phyloP scores from a whole-genome alignment of 805 yeast species.

The Sugiyamaella marilandica region DNA sequence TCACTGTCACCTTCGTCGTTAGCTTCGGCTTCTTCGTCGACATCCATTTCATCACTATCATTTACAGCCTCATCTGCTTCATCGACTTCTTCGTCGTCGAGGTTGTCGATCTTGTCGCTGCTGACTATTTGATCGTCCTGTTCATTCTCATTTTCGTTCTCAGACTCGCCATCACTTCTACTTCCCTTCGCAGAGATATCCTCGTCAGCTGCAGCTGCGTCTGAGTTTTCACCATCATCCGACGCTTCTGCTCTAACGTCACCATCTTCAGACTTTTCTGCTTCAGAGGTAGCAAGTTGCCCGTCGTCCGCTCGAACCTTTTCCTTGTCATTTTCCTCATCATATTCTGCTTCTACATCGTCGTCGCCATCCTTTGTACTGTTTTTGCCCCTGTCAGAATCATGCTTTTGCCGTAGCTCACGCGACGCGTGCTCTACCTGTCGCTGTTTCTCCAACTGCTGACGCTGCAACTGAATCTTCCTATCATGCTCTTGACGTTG shows the following conservation, averaged over 20 bases:
- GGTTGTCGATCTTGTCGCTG: conserved; percentile 8
- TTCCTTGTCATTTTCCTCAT: conserved; percentile 8
- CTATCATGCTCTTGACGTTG: conserved; percentile 21
- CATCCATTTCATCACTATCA: conserved; percentile 11
- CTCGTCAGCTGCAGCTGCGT: conserved; percentile 5
- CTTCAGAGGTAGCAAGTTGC: neutral
- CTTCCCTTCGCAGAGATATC: conserved; percentile 1
- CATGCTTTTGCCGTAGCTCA: conserved; percentile 11
- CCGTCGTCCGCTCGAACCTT: conserved; percentile 11
- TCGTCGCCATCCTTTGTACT: neutral
- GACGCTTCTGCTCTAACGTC: neutral
- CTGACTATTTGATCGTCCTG: conserved; percentile 5
- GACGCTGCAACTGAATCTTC: conserved; percentile 19
- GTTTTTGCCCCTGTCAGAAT: conserved; percentile 3
- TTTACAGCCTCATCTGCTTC: conserved; percentile 5
- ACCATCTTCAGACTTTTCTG: conserved; percentile 8
- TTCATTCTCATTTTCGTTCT: conserved; percentile 5
- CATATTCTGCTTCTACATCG: conserved; percentile 8
- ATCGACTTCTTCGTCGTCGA: conserved; percentile 6
- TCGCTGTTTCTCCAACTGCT: conserved; percentile 20
- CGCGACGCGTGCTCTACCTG: conserved; percentile 18
- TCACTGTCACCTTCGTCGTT: neutral
- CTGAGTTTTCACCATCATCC: conserved; percentile 4
- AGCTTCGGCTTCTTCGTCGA: conserved; percentile 6
- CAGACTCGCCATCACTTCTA: neutral